Conservation (phyloP, 805 yeast species). For the Saturnispora gosingensis region DNA sequence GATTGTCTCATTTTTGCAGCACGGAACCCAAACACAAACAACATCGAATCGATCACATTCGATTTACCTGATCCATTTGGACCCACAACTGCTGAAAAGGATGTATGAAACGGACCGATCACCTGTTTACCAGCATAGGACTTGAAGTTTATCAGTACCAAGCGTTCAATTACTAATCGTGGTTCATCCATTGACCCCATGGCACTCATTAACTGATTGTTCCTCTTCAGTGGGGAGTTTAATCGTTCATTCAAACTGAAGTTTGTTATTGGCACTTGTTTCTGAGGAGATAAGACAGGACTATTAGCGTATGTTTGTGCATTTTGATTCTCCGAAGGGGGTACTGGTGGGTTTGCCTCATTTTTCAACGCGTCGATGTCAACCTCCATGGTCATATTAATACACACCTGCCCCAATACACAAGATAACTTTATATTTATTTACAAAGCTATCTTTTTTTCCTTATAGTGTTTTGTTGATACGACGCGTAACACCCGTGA, state of each 20-base stretch:
- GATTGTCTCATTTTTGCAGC: constrained; percentile 97
- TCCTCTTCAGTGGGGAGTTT: not conserved
- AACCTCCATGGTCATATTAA: not conserved
- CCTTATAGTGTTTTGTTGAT: not conserved
- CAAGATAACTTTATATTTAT: not conserved
- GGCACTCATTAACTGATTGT: not conserved
- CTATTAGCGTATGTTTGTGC: not conserved
- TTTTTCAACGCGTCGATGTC: not conserved
- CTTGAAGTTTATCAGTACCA: constrained; percentile 79
- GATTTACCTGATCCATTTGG: constrained; percentile 98
- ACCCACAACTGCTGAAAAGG: constrained; percentile 95
- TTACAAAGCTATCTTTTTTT: not conserved
- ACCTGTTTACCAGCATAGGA: constrained; percentile 91
- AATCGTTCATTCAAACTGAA: constrained; percentile 1
- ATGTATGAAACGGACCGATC: constrained; percentile 90
- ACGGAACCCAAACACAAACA: constrained; percentile 95
- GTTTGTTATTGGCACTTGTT: not conserved
- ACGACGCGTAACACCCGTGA: not conserved
- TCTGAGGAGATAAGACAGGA: not conserved
- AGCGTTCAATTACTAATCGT: constrained; percentile 64
- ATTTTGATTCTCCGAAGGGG: not conserved
- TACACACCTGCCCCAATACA: not conserved
- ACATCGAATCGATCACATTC: constrained; percentile 94
- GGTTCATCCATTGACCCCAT: constrained; percentile 13
- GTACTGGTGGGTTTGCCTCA: not conserved